These are phyloP conservation scores for Cytospora piceicola DNA, from an alignment of 2,329 filamentous ascomycete genomes.

Conservation along the genomic window DNA sequence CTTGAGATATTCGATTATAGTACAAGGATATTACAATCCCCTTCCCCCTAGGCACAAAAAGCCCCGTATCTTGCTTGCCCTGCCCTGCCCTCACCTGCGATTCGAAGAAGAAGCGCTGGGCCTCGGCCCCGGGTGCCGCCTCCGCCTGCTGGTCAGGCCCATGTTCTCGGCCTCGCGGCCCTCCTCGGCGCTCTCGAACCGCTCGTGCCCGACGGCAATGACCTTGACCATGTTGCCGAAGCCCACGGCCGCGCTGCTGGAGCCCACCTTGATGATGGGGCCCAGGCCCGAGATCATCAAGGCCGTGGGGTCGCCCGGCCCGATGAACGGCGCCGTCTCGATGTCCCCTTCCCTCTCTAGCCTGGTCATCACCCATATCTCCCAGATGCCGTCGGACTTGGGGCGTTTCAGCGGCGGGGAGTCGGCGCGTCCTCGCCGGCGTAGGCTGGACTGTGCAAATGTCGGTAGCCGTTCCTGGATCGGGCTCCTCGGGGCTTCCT, in stretches of 20 bases:
- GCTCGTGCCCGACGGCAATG: constrained; percentile 67
- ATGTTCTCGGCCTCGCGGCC: constrained; percentile 39
- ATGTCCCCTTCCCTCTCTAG: constrained; percentile 49
- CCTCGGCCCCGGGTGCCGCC: constrained; percentile 32
- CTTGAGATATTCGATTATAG: constrained; percentile 22
- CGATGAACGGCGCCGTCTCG: constrained; percentile 51
- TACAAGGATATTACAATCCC: not conserved
- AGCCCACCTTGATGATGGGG: constrained; percentile 65
- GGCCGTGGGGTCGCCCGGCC: constrained; percentile 45
- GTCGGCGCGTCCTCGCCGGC: constrained; percentile 28
- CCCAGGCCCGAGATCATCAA: constrained; percentile 70
- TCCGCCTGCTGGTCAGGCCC: constrained; percentile 46
- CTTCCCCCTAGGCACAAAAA: not conserved
- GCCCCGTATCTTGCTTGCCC: not conserved
- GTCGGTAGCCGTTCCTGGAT: constrained; percentile 29
- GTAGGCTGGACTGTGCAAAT: constrained; percentile 29
- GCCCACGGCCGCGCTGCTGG: constrained; percentile 67
- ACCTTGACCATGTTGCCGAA: constrained; percentile 76
- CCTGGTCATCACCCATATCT: constrained; percentile 58
- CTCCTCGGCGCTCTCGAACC: constrained; percentile 54
- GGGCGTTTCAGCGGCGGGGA: constrained; percentile 3
- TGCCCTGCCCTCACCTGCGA: not conserved
- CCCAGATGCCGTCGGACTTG: constrained; percentile 49
- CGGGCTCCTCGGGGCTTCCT: constrained; percentile 32
- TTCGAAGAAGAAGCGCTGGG: constrained; percentile 36